A percentile compares a stretch with the other conserved stretches of the same genome.
Evolutionary conservation across 495 filamentous ascomycete species (phyloP).

Genomic region (Penicillium psychrofluorescens): DNA sequence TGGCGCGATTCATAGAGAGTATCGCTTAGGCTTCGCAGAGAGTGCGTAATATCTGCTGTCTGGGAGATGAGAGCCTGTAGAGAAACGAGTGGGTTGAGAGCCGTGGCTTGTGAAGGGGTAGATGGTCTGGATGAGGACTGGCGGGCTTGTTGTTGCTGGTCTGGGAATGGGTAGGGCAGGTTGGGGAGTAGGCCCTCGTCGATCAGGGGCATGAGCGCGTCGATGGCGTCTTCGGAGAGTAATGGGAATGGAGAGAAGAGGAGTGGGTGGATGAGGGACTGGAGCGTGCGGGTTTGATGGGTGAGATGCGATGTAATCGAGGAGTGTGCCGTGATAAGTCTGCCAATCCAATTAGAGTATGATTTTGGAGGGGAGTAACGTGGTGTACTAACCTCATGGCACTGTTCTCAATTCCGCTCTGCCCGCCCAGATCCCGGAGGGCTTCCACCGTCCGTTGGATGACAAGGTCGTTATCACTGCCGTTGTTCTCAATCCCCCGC

Average conservation of each 20-base stretch:
- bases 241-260: constrained; percentile 42
- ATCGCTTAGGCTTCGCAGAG: constrained; percentile 81
- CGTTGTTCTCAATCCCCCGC: constrained; percentile 65
- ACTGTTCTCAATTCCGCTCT: constrained; percentile 71
- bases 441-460: constrained; percentile 65
- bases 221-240: constrained; percentile 61
- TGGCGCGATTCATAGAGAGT: constrained; percentile 92
- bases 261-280: constrained; percentile 69
- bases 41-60: constrained; percentile 70
- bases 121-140: constrained; percentile 21
- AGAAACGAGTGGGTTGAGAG: constrained; percentile 41
- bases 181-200: constrained; percentile 45
- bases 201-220: constrained; percentile 59
- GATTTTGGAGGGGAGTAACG: not conserved
- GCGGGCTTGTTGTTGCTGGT: constrained; percentile 43
- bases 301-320: constrained; percentile 75
- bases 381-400: constrained; percentile 57
- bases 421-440: constrained; percentile 72
- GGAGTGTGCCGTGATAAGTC: constrained; percentile 81
- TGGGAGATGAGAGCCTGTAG: constrained; percentile 47
- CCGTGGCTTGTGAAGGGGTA: constrained; percentile 23
- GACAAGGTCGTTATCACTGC: constrained; percentile 58
- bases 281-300: constrained; percentile 77
- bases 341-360: constrained; percentile 19
- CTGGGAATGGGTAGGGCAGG: constrained; percentile 43